A percentile compares a stretch with the other conserved stretches of the same genome.
Evolutionary conservation across 345 rosid species (phyloP).

Genomic region (Eucalyptus lansdowneana): DNA sequence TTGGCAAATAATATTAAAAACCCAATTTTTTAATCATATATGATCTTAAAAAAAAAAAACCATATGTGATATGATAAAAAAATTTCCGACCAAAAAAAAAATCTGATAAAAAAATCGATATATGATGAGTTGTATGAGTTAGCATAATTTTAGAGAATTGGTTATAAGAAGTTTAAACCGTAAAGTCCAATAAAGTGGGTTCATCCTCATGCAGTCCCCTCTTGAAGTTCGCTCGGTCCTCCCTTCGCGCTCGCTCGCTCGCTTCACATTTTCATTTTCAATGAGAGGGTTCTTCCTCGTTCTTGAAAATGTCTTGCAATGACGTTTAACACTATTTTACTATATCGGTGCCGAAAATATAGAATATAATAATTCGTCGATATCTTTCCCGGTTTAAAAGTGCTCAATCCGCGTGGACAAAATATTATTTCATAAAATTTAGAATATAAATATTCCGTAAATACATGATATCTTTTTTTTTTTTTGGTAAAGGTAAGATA

Average conservation of each 20-base stretch:
- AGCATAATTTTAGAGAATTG: too few species aligned
- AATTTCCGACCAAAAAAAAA: too few species aligned
- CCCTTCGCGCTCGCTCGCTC: background rate
- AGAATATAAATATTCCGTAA: background rate
- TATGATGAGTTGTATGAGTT: too few species aligned
- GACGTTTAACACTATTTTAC: background rate
- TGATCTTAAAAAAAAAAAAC: too few species aligned
- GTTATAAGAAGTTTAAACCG: too few species aligned
- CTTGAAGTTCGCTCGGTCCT: background rate
- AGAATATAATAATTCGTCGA: background rate
- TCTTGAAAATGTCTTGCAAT: background rate
- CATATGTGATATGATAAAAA: too few species aligned
- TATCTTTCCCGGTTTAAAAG: background rate
- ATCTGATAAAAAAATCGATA: too few species aligned
- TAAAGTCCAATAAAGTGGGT: background rate
- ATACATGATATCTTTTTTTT: too few species aligned
- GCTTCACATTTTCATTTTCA: background rate
- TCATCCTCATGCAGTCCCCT: background rate
- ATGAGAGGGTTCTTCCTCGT: background rate
- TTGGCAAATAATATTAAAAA: too few species aligned
- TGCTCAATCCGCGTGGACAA: background rate
- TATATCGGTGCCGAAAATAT: background rate
- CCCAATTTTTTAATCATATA: too few species aligned
- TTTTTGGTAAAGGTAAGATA: too few species aligned
- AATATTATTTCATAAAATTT: too few species aligned